A percentile compares a stretch with the other conserved stretches of the same genome.
Evolutionary conservation across 768 basidiomycete species (phyloP).

Genomic region (Cystofilobasidium ferigula): DNA sequence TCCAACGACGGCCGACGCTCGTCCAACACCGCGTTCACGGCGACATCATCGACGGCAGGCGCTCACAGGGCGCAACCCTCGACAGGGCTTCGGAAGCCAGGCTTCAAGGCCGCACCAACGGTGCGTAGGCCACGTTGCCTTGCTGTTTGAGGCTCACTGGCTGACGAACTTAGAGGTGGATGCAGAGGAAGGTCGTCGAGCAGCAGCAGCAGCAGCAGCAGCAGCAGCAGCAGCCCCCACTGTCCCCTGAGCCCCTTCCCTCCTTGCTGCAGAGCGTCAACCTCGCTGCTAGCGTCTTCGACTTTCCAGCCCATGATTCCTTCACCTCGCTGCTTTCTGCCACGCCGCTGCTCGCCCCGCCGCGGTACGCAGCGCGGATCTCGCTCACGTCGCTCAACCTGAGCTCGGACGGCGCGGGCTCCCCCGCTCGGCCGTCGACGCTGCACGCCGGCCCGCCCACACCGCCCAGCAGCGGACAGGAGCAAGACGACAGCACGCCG

Average conservation of each 20-base stretch:
- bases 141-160: too few species aligned
- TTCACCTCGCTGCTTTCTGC: not conserved
- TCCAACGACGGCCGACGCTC: not conserved
- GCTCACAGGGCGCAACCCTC: not conserved
- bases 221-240: not conserved
- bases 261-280: not conserved
- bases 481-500: not conserved
- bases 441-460: not conserved
- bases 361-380: not conserved
- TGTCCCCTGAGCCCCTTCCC: not conserved
- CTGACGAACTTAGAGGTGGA: too few species aligned
- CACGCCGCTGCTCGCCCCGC: not conserved
- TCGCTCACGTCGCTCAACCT: not conserved
- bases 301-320: not conserved
- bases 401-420: not conserved
- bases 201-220: too few species aligned
- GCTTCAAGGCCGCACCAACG: too few species aligned
- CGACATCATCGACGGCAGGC: not conserved
- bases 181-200: too few species aligned
- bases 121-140: too few species aligned
- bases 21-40: not conserved
- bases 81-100: too few species aligned
- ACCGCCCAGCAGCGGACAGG: constrained; percentile 4
- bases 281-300: not conserved
- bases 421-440: not conserved